Base-by-base conservation (phyloP, 2,329 filamentous ascomycete genomes). In the Alternaria dauci region DNA sequence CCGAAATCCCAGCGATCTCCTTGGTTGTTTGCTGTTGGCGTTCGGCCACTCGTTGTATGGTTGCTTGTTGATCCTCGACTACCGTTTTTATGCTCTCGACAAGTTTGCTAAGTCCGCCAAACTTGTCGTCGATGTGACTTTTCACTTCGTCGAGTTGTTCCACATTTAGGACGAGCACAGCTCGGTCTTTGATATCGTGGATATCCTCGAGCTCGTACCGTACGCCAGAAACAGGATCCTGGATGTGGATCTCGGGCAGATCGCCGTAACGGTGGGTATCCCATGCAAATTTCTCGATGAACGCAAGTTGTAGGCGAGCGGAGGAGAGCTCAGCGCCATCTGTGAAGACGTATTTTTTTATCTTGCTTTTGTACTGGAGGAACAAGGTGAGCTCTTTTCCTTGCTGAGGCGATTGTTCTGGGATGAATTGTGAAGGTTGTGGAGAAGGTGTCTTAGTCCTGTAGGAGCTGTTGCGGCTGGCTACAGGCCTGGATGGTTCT, bases 281-380 rank as follows among this genome's bases (percentile, higher is more conserved):
- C 94, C 96, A 99, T 0, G 94, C 95, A 75, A 99, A 99, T 76
- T 97, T 99, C 70, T 99, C 95, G 70, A 99, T 99, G 71, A 99
- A 99, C 1, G 95, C 94, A 28, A 99, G 85, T 77, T 99, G 94
- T 59, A 99, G 80, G 25, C 94, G 88, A 1, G 93, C 93, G 60
- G 97, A 90, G 3, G 92, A 94, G 11, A 99, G 84, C 63, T 94
- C 93, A 32, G 89, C 89, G 1, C 94, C 94, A 76, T 96, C 93
- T 0, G 92, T 82, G 34, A 98, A 86, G 16, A 97, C 88, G 75
- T 96, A 96, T 77, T 98, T 98, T 81, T 97, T 98, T 70, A 98
- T 94, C 76, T 95, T 95, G 70, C 91, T 95, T 77, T 96, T 97
- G 81, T 98, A 97, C 79, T 98, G 94, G 62, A 98, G 79, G 77